Percentiles rank a stretch among this genome's conserved stretches.
Conservation (phyloP, 257 asterid genomes). For the Solanum boliviense region DNA sequence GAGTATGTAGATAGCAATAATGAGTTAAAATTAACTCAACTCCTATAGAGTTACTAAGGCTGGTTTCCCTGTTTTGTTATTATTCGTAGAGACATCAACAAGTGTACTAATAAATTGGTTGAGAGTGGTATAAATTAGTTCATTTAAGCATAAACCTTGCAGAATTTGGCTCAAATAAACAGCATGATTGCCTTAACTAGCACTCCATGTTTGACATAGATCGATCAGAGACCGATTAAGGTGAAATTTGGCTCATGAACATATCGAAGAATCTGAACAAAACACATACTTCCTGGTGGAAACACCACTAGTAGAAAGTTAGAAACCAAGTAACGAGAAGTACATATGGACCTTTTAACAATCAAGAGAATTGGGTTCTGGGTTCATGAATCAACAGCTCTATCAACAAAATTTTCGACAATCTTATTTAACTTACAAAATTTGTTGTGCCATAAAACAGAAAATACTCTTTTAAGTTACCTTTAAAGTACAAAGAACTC, state of each 20-base stretch:
- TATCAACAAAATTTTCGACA: background rate
- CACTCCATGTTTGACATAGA: background rate
- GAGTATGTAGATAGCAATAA: constrained; percentile 1
- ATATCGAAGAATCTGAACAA: background rate
- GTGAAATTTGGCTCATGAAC: background rate
- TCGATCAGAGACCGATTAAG: background rate
- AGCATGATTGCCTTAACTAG: background rate
- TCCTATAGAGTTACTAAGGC: background rate
- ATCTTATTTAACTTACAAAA: background rate
- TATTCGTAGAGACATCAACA: background rate
- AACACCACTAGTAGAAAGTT: background rate
- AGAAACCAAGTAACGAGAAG: background rate
- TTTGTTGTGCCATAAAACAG: background rate
- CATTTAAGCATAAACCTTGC: background rate
- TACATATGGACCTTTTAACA: background rate
- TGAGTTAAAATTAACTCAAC: background rate
- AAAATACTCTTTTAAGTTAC: background rate
- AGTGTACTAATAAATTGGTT: background rate
- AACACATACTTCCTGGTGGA: background rate
- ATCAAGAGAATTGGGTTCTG: background rate
- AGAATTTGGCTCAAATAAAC: background rate
- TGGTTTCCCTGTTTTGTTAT: background rate
- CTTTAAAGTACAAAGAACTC: background rate
- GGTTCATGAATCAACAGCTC: background rate
- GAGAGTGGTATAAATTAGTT: background rate